Evolutionary conservation across 257 asterid genomes (phyloP).

Genomic region (Knoxia roxburghii): DNA sequence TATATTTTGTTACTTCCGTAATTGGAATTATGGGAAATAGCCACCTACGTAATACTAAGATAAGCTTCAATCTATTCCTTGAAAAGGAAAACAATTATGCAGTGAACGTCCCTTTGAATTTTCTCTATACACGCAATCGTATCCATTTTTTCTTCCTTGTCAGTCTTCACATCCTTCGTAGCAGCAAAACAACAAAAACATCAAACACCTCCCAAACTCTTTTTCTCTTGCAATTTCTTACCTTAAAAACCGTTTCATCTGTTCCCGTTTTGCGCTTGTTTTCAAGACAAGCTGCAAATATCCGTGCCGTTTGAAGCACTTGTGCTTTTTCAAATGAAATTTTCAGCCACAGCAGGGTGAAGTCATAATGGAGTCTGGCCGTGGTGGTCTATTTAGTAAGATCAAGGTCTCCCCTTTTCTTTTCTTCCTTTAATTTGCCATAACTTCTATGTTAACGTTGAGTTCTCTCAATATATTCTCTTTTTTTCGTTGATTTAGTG

Average conservation of each 20-base stretch:
- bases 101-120: slow-evolving; percentile 4
- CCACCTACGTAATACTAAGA: too few species aligned
- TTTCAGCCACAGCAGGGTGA: not conserved
- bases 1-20: too few species aligned
- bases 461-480: not conserved
- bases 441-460: too few species aligned
- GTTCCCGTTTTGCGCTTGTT: too few species aligned
- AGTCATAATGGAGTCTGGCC: slow-evolving; percentile 8
- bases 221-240: too few species aligned
- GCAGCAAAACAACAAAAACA: not conserved
- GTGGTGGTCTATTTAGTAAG: slow-evolving; percentile 8
- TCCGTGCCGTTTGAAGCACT: too few species aligned
- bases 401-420: slow-evolving; percentile 18
- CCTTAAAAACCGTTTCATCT: too few species aligned
- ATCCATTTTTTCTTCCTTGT: not conserved
- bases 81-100: not conserved
- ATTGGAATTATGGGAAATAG: too few species aligned
- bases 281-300: too few species aligned
- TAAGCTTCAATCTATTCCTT: too few species aligned
- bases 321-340: not conserved
- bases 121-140: not conserved
- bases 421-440: too few species aligned
- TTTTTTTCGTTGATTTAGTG: not conserved
- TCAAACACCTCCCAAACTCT: not conserved
- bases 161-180: too few species aligned